phyloP scores from a whole-genome alignment of 371 early-diverging fungal species.

The Mortierella sp. region DNA sequence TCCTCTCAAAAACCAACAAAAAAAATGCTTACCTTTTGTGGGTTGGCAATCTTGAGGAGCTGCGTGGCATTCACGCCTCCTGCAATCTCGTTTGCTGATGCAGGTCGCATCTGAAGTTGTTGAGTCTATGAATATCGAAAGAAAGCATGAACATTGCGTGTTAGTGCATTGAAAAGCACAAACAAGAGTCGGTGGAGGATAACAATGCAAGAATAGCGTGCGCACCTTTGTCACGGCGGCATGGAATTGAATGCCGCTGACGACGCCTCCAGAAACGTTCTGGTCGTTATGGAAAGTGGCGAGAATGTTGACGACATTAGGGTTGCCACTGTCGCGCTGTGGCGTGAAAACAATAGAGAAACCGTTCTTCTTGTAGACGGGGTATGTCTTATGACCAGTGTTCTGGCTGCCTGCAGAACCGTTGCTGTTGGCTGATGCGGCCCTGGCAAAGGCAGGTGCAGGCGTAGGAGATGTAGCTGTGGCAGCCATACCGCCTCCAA shows the following conservation, averaged over 20 bases:
- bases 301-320: slow-evolving; percentile 73
- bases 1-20: neutral
- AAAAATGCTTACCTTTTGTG: slow-evolving; percentile 74
- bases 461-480: slow-evolving; percentile 28
- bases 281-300: slow-evolving; percentile 80
- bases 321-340: slow-evolving; percentile 68
- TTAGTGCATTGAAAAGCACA: neutral
- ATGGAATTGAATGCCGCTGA: slow-evolving; percentile 84
- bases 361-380: slow-evolving; percentile 85
- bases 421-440: slow-evolving; percentile 35
- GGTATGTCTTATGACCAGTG: slow-evolving; percentile 58
- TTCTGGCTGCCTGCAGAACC: slow-evolving; percentile 26
- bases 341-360: slow-evolving; percentile 79
- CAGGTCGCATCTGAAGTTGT: slow-evolving; percentile 87
- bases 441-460: slow-evolving; percentile 26
- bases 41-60: slow-evolving; percentile 87
- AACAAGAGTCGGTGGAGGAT: no score
- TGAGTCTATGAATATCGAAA: slow-evolving; percentile 64
- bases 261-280: slow-evolving; percentile 57
- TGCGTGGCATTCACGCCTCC: slow-evolving; percentile 80
- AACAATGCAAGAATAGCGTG: neutral
- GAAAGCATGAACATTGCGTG: neutral
- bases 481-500: slow-evolving; percentile 52
- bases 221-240: slow-evolving; percentile 92
- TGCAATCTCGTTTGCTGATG: slow-evolving; percentile 72